A percentile compares a stretch with the other conserved stretches of the same genome.
Conservation (phyloP, 305 asterid species). For the Solanum aculeatissimum region DNA sequence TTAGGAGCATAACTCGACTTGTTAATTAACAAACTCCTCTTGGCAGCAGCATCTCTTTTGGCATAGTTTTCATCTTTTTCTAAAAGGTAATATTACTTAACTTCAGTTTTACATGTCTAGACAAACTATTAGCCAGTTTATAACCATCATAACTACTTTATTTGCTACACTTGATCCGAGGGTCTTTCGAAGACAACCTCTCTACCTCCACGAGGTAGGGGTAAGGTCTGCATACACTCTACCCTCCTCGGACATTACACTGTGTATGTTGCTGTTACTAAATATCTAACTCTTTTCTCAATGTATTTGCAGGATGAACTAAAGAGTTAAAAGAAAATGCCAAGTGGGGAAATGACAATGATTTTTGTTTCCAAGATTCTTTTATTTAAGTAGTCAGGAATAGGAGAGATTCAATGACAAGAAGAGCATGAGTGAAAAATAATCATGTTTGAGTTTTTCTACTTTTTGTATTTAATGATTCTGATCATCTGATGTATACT, state of each 20-base stretch:
- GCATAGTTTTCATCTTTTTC: not conserved
- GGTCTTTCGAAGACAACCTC: too few species aligned
- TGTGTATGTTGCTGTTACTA: not conserved
- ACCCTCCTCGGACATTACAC: not conserved
- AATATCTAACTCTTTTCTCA: not conserved
- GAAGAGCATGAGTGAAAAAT: constrained; percentile 33
- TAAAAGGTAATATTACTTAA: not conserved
- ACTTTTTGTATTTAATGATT: constrained; percentile 21
- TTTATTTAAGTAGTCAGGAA: constrained; percentile 15
- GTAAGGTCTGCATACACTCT: not conserved
- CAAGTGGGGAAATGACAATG: constrained; percentile 19
- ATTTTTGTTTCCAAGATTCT: constrained; percentile 27
- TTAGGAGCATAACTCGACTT: constrained; percentile 17
- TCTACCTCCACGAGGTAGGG: not conserved
- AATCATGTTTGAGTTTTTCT: constrained; percentile 18
- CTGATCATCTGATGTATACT: constrained; percentile 34
- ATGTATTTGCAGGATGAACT: constrained; percentile 27
- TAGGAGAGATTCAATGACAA: constrained; percentile 22
- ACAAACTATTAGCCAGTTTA: not conserved
- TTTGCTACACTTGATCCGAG: not conserved
- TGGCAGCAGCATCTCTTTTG: not conserved
- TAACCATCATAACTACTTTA: not conserved
- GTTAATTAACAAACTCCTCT: constrained; percentile 15
- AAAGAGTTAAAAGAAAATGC: constrained; percentile 8
- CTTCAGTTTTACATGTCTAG: not conserved